Base-by-base conservation (phyloP, 305 asterid genomes). In the Fraxinus baroniana region DNA sequence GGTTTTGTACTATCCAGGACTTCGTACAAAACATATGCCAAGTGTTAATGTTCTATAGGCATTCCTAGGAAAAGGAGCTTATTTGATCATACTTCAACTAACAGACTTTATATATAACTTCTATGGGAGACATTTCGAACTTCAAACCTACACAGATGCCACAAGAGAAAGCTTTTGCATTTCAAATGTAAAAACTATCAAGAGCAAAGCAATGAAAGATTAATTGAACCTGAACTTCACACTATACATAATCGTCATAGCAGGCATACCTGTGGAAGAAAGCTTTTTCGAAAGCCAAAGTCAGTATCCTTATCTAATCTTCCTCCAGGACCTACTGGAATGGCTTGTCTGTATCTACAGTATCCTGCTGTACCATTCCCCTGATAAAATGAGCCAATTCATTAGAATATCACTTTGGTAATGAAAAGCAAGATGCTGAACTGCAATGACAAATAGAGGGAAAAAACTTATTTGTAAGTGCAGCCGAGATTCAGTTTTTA, bases 301-400 rank as follows among this genome's bases (percentile, higher is more conserved):
- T 93, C 93, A 3, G 98, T 80, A 81, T 94, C 95, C 36, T 86
- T 83, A 35, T 92, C 94, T 82, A 95, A 85, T 83, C 87, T 87
- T 82, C 99, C 99, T 30, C 94, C 90, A 44, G 60, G 83, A 20
- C 97, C 98, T 4, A 93, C 89, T 0, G 97, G 97, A 80, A 95
- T 94, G 36, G 94, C 94, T 80, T 93, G 99, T 75, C 97, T 89
- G 52, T 94, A 95, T 86, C 99, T 88, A 82, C 98, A 94, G 77
- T 93, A 90, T 77, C 97, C 99, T 24, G 94, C 88, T 20, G 99
- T 95, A 26, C 90, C 84, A 79, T 79, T 74, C 77, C 92, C 95
- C 99, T 95, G 78, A 84, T 22, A 15, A 73, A 77, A 77, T 28
- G 35, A 75, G 20, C 68, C 49, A 68, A 72, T 17, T 32, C 35